phyloP scores from a whole-genome alignment of 768 basidiomycete genomes.

The Chalciporus chontae region DNA sequence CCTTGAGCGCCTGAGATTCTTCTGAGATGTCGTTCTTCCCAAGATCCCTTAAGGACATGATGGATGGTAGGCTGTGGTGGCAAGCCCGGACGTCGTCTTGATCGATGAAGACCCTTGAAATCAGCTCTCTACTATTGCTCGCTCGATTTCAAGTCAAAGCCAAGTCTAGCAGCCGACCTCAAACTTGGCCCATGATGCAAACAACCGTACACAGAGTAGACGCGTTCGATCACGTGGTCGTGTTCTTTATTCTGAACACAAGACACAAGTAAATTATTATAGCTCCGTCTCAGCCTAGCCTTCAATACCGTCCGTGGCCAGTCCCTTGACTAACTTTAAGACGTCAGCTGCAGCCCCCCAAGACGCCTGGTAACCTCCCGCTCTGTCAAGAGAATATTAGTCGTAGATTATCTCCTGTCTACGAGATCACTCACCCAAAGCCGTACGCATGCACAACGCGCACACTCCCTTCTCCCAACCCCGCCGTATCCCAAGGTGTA shows the following conservation, averaged over 20 bases:
- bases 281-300: not conserved
- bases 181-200: constrained; percentile 21
- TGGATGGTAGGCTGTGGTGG: constrained; percentile 7
- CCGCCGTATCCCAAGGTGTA: constrained; percentile 16
- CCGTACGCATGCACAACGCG: constrained; percentile 58
- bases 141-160: not conserved
- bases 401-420: not conserved
- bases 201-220: constrained; percentile 24
- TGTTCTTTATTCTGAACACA: constrained; percentile 13
- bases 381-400: constrained; percentile 21
- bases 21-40: constrained; percentile 39
- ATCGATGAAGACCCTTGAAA: not conserved
- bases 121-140: too few species aligned
- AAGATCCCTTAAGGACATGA: constrained; percentile 38
- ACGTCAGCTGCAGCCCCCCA: constrained; percentile 45
- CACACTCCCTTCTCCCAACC: constrained; percentile 22
- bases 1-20: constrained; percentile 35
- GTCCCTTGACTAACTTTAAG: constrained; percentile 22
- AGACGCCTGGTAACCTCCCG: constrained; percentile 38
- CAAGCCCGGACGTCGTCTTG: constrained; percentile 2
- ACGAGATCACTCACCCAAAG: constrained; percentile 41
- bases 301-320: not conserved
- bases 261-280: too few species aligned
- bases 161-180: not conserved
- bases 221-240: constrained; percentile 34